Percentiles rank a stretch among this genome's conserved stretches.
These are phyloP conservation scores for Streptanthus diversifolius DNA, from an alignment of 345 rosid genomes.

Conservation along the genomic window DNA sequence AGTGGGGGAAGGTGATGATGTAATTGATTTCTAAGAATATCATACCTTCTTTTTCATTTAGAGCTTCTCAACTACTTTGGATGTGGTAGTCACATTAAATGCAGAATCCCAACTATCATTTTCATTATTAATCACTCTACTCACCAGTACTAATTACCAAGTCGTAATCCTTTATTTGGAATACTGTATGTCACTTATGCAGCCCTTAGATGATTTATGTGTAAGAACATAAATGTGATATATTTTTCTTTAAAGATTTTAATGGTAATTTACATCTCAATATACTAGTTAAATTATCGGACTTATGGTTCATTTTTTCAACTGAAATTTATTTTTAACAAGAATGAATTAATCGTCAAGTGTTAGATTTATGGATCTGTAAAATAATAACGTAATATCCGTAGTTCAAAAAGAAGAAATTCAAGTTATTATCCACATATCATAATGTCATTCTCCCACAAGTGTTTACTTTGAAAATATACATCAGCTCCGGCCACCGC, in stretches of 20 bases:
- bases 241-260: neutral
- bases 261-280: neutral
- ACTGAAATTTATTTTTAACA: neutral
- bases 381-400: neutral
- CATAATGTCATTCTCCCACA: neutral
- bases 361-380: neutral
- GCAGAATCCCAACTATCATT: constrained; percentile 14
- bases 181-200: constrained; percentile 1
- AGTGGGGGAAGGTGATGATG: constrained; percentile 7
- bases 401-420: neutral
- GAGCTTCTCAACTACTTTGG: constrained; percentile 26
- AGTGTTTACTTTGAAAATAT: neutral
- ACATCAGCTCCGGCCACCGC: neutral
- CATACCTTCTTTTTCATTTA: neutral
- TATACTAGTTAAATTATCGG: neutral
- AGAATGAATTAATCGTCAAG: neutral
- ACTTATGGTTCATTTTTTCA: neutral
- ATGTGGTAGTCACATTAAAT: constrained; percentile 22
- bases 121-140: constrained; percentile 1
- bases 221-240: neutral
- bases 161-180: neutral
- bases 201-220: neutral
- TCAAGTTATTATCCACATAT: neutral
- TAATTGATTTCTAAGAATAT: neutral
- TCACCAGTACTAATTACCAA: neutral